Base-by-base conservation (phyloP, 2,329 filamentous ascomycete species). In the Xylaria sp. region DNA sequence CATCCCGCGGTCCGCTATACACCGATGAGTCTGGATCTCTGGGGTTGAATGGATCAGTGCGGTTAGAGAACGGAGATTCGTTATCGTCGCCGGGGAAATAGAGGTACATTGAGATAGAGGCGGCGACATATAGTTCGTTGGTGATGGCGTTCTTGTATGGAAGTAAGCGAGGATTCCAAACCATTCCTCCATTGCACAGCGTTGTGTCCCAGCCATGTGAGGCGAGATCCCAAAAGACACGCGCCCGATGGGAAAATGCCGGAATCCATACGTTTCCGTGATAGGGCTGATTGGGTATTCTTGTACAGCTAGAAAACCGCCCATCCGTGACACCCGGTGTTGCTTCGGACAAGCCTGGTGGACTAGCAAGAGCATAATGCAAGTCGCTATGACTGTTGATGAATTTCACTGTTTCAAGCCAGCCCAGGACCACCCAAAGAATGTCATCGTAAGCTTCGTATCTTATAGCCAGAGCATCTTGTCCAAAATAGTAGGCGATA, bases 131-230 rank as follows among this genome's bases (percentile, higher is more conserved):
- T 0, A 98, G 86, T 78, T 98, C 89, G 76, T 98, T 98, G 34
- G 95, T 98, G 74, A 98, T 97, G 70, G 95, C 93, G 76, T 98
- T 98, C 78, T 98, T 98, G 83, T 98, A 98, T 0, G 94, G 93
- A 47, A 85, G 80, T 32, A 95, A 82, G 42, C 88, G 87, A 2
- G 93, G 93, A 72, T 92, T 97, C 95, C 95, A 98, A 14, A 89
- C 87, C 92, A 98, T 97, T 53, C 95, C 95, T 24, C 95, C 95
- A 4, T 87, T 87, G 75, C 95, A 98, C 4, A 97, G 85, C 27
- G 84, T 85, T 24, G 88, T 91, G 76, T 97, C 92, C 93, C 94
- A 98, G 4, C 95, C 93, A 11, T 85, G 82, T 4, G 88, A 86
- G 4, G 93, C 92, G 45, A 97, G 82, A 34, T 94, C 91, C 86